Conservation (phyloP, 1,284 basidiomycete genomes). For the Cryptococcus jaspeensis region DNA sequence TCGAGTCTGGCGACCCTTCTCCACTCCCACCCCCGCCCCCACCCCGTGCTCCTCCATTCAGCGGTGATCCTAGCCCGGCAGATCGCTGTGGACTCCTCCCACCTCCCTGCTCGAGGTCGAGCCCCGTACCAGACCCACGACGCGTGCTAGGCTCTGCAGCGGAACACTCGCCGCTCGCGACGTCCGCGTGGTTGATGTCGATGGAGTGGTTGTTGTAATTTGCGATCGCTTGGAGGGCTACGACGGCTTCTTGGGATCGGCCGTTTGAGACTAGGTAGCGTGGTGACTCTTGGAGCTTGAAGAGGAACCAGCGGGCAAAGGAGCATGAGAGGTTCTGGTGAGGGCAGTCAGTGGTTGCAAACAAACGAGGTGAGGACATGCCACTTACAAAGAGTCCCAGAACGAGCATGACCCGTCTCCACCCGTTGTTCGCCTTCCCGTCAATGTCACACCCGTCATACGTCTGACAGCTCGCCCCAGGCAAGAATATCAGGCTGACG, state of each 20-base stretch:
- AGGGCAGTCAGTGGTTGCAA: background rate
- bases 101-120: slow-evolving; percentile 1
- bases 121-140: background rate
- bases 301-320: slow-evolving; percentile 78
- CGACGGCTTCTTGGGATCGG: slow-evolving; percentile 73
- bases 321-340: slow-evolving; percentile 81
- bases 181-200: slow-evolving; percentile 67
- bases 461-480: slow-evolving; percentile 66
- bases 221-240: slow-evolving; percentile 76
- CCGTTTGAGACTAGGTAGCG: slow-evolving; percentile 84
- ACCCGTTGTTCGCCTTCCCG: slow-evolving; percentile 69
- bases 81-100: background rate
- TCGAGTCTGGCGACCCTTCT: background rate
- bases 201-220: slow-evolving; percentile 75
- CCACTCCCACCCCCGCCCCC: background rate
- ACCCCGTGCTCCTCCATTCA: background rate
- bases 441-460: slow-evolving; percentile 56
- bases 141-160: background rate
- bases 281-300: slow-evolving; percentile 89
- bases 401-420: slow-evolving; percentile 74
- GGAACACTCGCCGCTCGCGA: slow-evolving; percentile 42
- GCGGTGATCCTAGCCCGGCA: slow-evolving; percentile 11
- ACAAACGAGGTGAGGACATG: background rate
- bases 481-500: slow-evolving; percentile 73
- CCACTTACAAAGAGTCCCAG: slow-evolving; percentile 68